Base-by-base conservation (phyloP, 352 stramenopile genomes). In the Pythium monospermum region DNA sequence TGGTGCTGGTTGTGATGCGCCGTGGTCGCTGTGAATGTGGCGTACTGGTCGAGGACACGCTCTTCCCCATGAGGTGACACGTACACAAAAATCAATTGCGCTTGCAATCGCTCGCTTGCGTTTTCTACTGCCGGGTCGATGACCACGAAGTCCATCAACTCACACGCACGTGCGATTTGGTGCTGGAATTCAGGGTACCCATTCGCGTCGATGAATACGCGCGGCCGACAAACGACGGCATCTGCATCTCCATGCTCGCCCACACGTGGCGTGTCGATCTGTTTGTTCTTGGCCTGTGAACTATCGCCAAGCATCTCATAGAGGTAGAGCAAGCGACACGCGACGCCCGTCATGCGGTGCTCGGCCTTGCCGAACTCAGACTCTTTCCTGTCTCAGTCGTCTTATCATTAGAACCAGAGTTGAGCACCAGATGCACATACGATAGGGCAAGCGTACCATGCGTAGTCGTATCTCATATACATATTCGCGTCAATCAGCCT, bases 391-490 rank as follows among this genome's bases (percentile, higher is more conserved):
- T n/a, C n/a, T n/a, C n/a, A n/a, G n/a, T n/a, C n/a, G n/a, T n/a
- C n/a, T n/a, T n/a, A n/a, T n/a, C n/a, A n/a, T n/a, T n/a, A n/a
- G n/a, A n/a, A n/a, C n/a, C n/a, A n/a, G n/a, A n/a, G n/a, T n/a
- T n/a, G n/a, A n/a, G n/a, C n/a, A n/a, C n/a, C n/a, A n/a, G n/a
- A n/a, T 43, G 30, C 8, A 13, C 30, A 35, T 35, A 35, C 13
- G 8, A 35, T 8, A 35, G 30, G 30, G 7, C 7, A 35, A 18
- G 11, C 64, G 32, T 57, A 83, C 83, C 83, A 94, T 1, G 83
- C 83, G 50, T 94, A 94, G 50, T 94, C 83, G 48, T 94, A 89
- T 47, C 83, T 78, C 80, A 94, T 94, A 49, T 82, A 71, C 48
- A 90, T 66, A 11, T 71, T 68, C 22, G 75, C 56, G 26, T 53